Base-by-base conservation (phyloP, 306 rosid species). In the Fagus crenata region DNA sequence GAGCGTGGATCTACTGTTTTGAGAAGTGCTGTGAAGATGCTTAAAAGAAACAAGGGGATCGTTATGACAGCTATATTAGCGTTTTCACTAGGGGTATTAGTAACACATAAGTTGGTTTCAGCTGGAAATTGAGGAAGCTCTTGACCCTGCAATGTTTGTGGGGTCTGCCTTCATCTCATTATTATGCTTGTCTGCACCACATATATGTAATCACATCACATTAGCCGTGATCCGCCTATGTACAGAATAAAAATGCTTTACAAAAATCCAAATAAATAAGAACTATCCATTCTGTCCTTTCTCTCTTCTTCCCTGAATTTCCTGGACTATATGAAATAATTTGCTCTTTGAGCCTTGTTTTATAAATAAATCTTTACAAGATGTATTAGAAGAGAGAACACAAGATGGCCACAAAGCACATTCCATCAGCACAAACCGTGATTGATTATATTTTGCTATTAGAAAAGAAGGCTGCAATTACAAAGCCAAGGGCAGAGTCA, bases 61-160 rank as follows among this genome's bases (percentile, higher is more conserved):
- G 75, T 90, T 33, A 35, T 84, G 32, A 80, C 94, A 43, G 94
- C 93, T 33, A 60, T 83, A 11, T 1, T 90, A 60, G 94, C 94
- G 3, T 90, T 93, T 75, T 86, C 93, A 18, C 60, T 93, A 28
- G 93, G 93, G 71, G 2, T 89, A 69, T 74, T 81, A 0, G 61
- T 85, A 53, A 81, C 91, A 81, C 82, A 75, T 1, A 65, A 80
- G 73, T 78, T 83, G 53, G 55, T 81, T 77, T 84, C 85, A 80
- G 11, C 40, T 31, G 53, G 72, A 53, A 4, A 78, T 14, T 35
- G 13, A 13, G 49, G 37, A 73, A 58, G 53, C 79, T 60, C 43
- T 78, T 35, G 2, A 71, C 54, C 18, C 73, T 78, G 78, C 46
- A 43, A 68, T 41, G 15, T 36, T 42, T 84, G 70, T 74, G 79